Percentiles rank a stretch among this genome's conserved stretches.
phyloP scores from a whole-genome alignment of 1,139 yeast species.

The Yamadazyma atmosphaerica region DNA sequence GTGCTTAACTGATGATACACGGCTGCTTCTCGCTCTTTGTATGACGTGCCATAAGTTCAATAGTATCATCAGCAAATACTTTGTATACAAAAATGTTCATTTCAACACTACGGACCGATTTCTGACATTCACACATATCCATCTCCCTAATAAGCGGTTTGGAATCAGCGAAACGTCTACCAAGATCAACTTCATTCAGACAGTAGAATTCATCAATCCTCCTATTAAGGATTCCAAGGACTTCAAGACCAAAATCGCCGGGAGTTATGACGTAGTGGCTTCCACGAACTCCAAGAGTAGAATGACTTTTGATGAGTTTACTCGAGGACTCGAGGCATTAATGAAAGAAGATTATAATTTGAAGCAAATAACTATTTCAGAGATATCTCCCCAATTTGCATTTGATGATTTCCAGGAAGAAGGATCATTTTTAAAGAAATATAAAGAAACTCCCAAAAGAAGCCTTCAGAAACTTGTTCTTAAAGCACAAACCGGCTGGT shows the following conservation, averaged over 20 bases:
- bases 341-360: constrained; percentile 36
- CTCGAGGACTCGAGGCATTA: constrained; percentile 23
- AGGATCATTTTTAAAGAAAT: constrained; percentile 12
- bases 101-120: constrained; percentile 29
- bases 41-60: constrained; percentile 38
- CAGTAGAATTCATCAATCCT: constrained; percentile 34
- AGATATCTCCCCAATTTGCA: constrained; percentile 53
- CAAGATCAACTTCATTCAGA: constrained; percentile 30
- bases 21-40: background rate
- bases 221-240: constrained; percentile 27
- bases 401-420: constrained; percentile 22
- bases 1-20: constrained; percentile 19
- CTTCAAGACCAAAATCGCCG: constrained; percentile 36
- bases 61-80: constrained; percentile 34
- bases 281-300: constrained; percentile 17
- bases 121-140: constrained; percentile 30
- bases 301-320: constrained; percentile 28
- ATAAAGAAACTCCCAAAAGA: constrained; percentile 21
- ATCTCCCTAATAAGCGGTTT: constrained; percentile 22
- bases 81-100: constrained; percentile 32
- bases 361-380: constrained; percentile 29
- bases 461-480: constrained; percentile 25
- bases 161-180: constrained; percentile 29
- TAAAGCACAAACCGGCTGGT: constrained; percentile 51
- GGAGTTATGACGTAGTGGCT: constrained; percentile 35